These are phyloP conservation scores for Ceratocystis harringtonii DNA, from an alignment of 2,329 filamentous ascomycete genomes.

Conservation along the genomic window DNA sequence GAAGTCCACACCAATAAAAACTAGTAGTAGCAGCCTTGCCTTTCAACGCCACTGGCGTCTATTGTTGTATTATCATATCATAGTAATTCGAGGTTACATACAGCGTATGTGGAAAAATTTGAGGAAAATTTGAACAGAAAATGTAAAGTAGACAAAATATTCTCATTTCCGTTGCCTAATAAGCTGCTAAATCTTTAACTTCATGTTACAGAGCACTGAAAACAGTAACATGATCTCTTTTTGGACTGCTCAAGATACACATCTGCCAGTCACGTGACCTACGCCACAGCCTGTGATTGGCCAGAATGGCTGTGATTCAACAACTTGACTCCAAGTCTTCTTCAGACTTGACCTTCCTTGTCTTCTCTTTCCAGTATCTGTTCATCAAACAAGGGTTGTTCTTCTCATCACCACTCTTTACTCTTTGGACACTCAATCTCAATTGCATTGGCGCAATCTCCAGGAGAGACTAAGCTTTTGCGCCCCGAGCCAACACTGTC, in stretches of 20 bases:
- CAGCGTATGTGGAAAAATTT: too few species aligned
- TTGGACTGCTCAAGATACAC: background rate
- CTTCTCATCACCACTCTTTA: constrained; percentile 5
- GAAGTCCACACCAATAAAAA: too few species aligned
- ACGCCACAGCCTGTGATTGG: background rate
- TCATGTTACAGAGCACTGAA: background rate
- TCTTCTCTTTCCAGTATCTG: constrained; percentile 5
- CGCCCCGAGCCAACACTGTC: constrained; percentile 2
- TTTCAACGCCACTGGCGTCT: too few species aligned
- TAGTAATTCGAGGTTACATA: too few species aligned
- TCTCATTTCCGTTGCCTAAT: background rate
- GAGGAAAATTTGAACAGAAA: too few species aligned
- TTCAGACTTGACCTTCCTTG: constrained; percentile 1
- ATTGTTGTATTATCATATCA: too few species aligned
- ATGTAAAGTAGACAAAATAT: too few species aligned
- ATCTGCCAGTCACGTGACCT: background rate
- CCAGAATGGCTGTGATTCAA: constrained; percentile 8
- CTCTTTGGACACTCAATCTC: background rate
- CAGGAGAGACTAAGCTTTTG: constrained; percentile 12
- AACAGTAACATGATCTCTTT: background rate
- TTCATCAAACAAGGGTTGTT: constrained; percentile 13
- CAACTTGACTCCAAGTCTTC: constrained; percentile 7
- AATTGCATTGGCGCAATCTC: constrained; percentile 14
- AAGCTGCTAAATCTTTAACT: background rate
- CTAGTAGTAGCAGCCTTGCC: too few species aligned